These are phyloP conservation scores for Microbotryum lychnidis-dioicae DNA, from an alignment of 1,284 basidiomycete species.

Conservation along the genomic window DNA sequence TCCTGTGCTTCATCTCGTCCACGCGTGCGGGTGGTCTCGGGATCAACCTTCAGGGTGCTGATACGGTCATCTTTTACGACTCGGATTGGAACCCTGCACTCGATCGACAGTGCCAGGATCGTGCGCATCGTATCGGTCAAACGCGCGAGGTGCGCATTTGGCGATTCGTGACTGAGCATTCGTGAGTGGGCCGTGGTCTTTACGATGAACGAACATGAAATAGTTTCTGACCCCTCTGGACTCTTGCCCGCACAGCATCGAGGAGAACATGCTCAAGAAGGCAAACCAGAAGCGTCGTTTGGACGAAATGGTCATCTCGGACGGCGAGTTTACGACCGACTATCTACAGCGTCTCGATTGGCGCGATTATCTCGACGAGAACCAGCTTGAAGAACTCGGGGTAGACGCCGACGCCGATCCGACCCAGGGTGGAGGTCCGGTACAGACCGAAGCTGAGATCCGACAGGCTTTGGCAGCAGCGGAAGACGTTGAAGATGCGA, in stretches of 20 bases:
- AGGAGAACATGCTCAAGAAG: slow-evolving; percentile 92
- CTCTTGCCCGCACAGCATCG: slow-evolving; percentile 55
- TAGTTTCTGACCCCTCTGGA: background rate
- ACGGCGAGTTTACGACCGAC: slow-evolving; percentile 69
- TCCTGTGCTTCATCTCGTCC: slow-evolving; percentile 90
- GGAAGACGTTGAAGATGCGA: slow-evolving; percentile 52
- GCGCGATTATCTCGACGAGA: slow-evolving; percentile 65
- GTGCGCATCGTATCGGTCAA: slow-evolving; percentile 90
- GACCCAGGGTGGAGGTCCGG: slow-evolving; percentile 43
- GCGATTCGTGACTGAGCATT: slow-evolving; percentile 77
- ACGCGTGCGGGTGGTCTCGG: slow-evolving; percentile 91
- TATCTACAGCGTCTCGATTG: slow-evolving; percentile 58
- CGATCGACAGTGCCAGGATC: slow-evolving; percentile 94
- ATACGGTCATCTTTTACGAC: slow-evolving; percentile 94
- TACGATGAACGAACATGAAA: too few relatives aligned
- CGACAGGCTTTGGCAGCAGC: slow-evolving; percentile 68
- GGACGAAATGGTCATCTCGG: slow-evolving; percentile 86
- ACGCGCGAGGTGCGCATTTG: slow-evolving; percentile 96
- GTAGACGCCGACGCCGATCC: slow-evolving; percentile 31
- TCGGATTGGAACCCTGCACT: slow-evolving; percentile 97
- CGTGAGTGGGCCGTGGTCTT: slow-evolving; percentile 9
- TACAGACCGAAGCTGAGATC: slow-evolving; percentile 44
- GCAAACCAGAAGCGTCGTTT: slow-evolving; percentile 91
- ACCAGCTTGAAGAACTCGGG: slow-evolving; percentile 31
- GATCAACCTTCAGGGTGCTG: slow-evolving; percentile 84